A percentile compares a stretch with the other conserved stretches of the same genome.
Conservation (phyloP, 83 land plant genomes). For the Diphasiastrum complanatum region DNA sequence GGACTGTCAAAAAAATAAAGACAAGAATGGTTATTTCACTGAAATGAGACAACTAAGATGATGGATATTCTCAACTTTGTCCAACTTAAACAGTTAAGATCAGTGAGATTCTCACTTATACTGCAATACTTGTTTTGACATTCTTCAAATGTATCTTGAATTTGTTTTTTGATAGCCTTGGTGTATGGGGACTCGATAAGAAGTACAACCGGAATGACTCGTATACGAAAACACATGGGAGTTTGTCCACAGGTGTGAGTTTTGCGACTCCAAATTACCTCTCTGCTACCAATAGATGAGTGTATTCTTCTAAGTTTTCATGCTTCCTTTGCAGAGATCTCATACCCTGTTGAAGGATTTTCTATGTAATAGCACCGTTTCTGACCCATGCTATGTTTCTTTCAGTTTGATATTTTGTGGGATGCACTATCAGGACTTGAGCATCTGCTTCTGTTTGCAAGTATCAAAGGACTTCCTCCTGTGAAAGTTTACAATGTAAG, state of each 20-base stretch:
- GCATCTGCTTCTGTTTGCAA: slow-evolving; percentile 38
- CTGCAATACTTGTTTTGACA: background rate
- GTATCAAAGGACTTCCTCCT: slow-evolving; percentile 36
- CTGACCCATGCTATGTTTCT: background rate
- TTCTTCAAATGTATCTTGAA: background rate
- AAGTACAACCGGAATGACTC: slow-evolving; percentile 66
- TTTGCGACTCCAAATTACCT: background rate
- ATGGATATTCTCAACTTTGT: too few species aligned
- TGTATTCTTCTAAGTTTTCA: too few species aligned
- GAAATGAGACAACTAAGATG: too few species aligned
- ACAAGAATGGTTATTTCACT: too few species aligned
- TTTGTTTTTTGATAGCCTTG: slow-evolving; percentile 40
- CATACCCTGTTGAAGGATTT: background rate
- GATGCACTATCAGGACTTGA: slow-evolving; percentile 53
- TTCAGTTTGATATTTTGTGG: slow-evolving; percentile 94
- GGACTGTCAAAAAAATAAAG: too few species aligned
- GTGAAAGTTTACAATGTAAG: slow-evolving; percentile 22
- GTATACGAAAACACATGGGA: slow-evolving; percentile 72
- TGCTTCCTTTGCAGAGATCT: too few species aligned
- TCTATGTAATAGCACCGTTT: background rate
- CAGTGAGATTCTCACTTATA: background rate
- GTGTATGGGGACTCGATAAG: slow-evolving; percentile 80
- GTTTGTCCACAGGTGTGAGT: slow-evolving; percentile 93
- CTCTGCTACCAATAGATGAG: background rate
- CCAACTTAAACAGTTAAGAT: too few species aligned